phyloP scores from a whole-genome alignment of 1,284 basidiomycete genomes.

The Cryptococcus jaspeensis region DNA sequence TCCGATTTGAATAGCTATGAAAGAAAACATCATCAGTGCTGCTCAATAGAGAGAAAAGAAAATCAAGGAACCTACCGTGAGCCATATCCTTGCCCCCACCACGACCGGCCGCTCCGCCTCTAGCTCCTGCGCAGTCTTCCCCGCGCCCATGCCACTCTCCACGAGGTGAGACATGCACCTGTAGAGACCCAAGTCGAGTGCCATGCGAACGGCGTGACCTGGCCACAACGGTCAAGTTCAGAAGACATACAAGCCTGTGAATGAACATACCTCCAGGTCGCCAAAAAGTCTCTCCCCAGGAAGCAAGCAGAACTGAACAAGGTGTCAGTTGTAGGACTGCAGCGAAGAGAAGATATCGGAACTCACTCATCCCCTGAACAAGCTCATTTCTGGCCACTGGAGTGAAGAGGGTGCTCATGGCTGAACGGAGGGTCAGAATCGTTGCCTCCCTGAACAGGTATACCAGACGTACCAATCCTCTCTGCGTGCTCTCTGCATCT shows the following conservation, averaged over 20 bases:
- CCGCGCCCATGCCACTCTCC: slow-evolving; percentile 65
- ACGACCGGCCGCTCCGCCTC: slow-evolving; percentile 72
- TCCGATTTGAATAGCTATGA: slow-evolving; percentile 73
- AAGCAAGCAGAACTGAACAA: slow-evolving; percentile 34
- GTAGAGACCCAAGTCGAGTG: slow-evolving; percentile 80
- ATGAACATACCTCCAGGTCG: slow-evolving; percentile 33
- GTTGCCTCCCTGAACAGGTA: too few relatives aligned
- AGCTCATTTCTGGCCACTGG: slow-evolving; percentile 77
- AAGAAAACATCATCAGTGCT: background rate
- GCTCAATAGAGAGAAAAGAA: too few relatives aligned
- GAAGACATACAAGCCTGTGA: background rate
- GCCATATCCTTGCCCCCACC: slow-evolving; percentile 77
- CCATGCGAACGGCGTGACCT: slow-evolving; percentile 87
- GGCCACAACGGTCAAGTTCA: slow-evolving; percentile 73
- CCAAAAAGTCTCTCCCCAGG: slow-evolving; percentile 47
- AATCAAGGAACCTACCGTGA: slow-evolving; percentile 55
- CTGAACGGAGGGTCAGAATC: slow-evolving; percentile 11
- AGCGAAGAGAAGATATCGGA: background rate
- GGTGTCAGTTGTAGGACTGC: background rate
- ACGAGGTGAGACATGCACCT: slow-evolving; percentile 78
- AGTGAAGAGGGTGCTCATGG: slow-evolving; percentile 74
- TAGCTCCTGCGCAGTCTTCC: slow-evolving; percentile 57
- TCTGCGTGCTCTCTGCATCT: slow-evolving; percentile 68
- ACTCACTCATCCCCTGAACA: slow-evolving; percentile 70
- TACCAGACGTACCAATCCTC: slow-evolving; percentile 59